phyloP scores from a whole-genome alignment of 768 basidiomycete genomes.

The Xerocomellus intermedius region DNA sequence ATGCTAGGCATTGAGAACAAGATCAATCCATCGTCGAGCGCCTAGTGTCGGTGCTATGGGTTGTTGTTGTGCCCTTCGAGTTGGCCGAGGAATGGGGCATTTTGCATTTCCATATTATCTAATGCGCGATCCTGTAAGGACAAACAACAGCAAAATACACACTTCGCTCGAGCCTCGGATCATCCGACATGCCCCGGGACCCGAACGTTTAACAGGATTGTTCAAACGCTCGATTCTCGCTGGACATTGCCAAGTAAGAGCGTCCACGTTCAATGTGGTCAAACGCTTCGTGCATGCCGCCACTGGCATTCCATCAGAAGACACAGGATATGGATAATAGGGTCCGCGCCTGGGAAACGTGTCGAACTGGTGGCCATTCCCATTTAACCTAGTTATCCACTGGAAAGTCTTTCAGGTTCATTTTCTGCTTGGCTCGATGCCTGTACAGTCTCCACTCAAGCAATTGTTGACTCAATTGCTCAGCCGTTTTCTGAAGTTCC shows the following conservation, averaged over 20 bases:
- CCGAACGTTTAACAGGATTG: no score
- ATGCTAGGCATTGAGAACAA: conserved; percentile 81
- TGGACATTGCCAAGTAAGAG: not conserved
- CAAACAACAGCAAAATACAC: no score
- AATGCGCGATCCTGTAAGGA: no score
- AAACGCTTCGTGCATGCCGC: no score
- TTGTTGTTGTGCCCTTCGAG: not conserved
- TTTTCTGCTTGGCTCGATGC: not conserved
- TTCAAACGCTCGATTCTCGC: not conserved
- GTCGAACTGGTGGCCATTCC: not conserved
- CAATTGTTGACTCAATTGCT: conserved; percentile 1
- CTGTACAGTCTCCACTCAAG: not conserved
- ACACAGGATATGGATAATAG: not conserved
- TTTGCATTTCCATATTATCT: no score
- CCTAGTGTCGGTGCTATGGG: not conserved
- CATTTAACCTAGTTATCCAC: no score
- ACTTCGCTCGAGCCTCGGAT: no score
- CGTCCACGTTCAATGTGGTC: not conserved
- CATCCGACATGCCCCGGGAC: no score
- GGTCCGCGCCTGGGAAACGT: not conserved
- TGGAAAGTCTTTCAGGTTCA: not conserved
- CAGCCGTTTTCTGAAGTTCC: conserved; percentile 2
- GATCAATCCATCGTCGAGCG: conserved; percentile 37
- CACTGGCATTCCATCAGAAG: no score
- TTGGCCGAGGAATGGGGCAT: not conserved